A percentile compares a stretch with the other conserved stretches of the same genome.
phyloP scores from a whole-genome alignment of 345 rosid species.

The Cochlearia excelsa region DNA sequence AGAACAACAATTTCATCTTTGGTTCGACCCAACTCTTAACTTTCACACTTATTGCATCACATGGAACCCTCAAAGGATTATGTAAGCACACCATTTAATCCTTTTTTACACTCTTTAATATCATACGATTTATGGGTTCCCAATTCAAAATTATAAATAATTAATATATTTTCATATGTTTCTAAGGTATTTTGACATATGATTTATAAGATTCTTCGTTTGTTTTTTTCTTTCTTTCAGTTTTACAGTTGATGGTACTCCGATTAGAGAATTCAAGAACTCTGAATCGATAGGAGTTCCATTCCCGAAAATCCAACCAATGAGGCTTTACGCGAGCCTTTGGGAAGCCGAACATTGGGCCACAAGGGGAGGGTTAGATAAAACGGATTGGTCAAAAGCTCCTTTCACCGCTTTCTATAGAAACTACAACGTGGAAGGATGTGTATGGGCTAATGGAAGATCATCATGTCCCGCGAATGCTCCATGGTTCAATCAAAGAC shows the following conservation, averaged over 20 bases:
- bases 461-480: slow-evolving; percentile 41
- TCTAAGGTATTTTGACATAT: not conserved
- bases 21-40: slow-evolving; percentile 42
- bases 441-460: slow-evolving; percentile 15
- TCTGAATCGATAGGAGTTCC: slow-evolving; percentile 52
- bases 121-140: not conserved
- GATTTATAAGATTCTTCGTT: not conserved
- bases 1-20: slow-evolving; percentile 44
- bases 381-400: no score
- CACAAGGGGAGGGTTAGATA: no score
- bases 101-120: not conserved
- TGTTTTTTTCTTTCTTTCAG: slow-evolving; percentile 29
- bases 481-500: slow-evolving; percentile 43
- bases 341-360: slow-evolving; percentile 38
- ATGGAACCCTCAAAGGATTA: slow-evolving; percentile 38
- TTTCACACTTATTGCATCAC: slow-evolving; percentile 29
- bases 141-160: not conserved
- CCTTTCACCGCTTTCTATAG: no score
- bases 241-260: slow-evolving; percentile 57
- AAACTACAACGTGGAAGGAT: no score
- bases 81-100: slow-evolving; percentile 23
- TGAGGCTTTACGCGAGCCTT: slow-evolving; percentile 54
- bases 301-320: slow-evolving; percentile 57
- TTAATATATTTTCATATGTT: not conserved
- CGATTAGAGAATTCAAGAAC: slow-evolving; percentile 80